Conservation (phyloP, 257 asterid genomes). For the Przewalskia tangutica region DNA sequence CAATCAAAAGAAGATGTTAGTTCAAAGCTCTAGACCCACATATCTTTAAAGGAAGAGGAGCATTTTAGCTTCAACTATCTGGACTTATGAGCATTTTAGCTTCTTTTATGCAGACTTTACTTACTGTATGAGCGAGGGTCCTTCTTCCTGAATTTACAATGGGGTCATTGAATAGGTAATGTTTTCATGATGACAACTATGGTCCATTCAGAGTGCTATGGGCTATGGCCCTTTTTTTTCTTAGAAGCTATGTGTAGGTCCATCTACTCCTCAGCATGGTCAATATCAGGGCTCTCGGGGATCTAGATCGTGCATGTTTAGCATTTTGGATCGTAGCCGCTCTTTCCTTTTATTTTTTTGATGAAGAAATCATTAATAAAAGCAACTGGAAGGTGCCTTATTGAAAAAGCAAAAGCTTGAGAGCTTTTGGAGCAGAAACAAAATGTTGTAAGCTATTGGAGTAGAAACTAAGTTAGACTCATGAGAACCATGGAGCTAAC, state of each 20-base stretch:
- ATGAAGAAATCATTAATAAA: background rate
- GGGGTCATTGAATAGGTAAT: background rate
- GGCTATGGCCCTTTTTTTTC: background rate
- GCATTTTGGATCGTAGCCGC: background rate
- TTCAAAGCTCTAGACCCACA: background rate
- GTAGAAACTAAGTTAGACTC: too few relatives aligned
- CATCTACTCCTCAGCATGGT: background rate
- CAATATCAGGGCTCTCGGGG: too few relatives aligned
- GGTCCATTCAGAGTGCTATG: too few relatives aligned
- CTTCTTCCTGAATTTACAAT: background rate
- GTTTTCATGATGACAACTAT: too few relatives aligned
- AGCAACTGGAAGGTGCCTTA: background rate
- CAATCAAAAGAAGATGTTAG: too few relatives aligned
- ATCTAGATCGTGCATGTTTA: background rate
- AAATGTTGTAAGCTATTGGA: too few relatives aligned
- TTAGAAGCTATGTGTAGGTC: background rate
- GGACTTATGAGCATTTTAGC: too few relatives aligned
- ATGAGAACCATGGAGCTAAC: too few relatives aligned
- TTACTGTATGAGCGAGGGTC: background rate
- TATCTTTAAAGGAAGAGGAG: background rate
- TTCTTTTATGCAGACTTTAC: too few relatives aligned
- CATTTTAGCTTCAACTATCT: background rate
- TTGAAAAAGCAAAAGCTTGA: background rate
- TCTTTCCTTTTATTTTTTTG: background rate
- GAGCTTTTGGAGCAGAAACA: background rate